phyloP scores from a whole-genome alignment of 371 early-diverging fungal genomes.

The Saksenaea vasiformis region DNA sequence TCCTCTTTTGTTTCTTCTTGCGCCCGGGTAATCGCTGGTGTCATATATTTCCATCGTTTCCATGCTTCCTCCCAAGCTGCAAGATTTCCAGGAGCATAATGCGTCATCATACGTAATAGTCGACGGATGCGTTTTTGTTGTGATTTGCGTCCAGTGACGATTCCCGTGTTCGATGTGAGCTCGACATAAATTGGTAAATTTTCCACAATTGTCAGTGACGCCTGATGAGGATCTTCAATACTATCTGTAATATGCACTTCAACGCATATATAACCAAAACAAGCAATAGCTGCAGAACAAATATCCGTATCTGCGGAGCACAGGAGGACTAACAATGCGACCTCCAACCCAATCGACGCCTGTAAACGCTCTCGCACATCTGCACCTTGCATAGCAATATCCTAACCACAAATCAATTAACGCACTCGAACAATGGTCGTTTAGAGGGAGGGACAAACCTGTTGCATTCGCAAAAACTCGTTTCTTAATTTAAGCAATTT shows the following conservation, averaged over 20 bases:
- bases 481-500: slow-evolving; percentile 67
- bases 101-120: slow-evolving; percentile 61
- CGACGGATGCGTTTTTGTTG: slow-evolving; percentile 76
- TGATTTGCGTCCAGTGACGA: slow-evolving; percentile 65
- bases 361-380: slow-evolving; percentile 67
- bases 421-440: neutral
- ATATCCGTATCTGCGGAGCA: slow-evolving; percentile 73
- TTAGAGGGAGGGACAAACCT: slow-evolving; percentile 40
- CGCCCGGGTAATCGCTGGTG: slow-evolving; percentile 48
- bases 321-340: slow-evolving; percentile 68
- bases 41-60: slow-evolving; percentile 66
- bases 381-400: slow-evolving; percentile 44
- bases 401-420: slow-evolving; percentile 25
- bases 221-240: slow-evolving; percentile 37
- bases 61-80: slow-evolving; percentile 86
- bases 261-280: slow-evolving; percentile 58
- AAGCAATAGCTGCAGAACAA: slow-evolving; percentile 51
- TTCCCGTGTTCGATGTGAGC: slow-evolving; percentile 40
- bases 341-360: slow-evolving; percentile 71
- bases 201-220: slow-evolving; percentile 63
- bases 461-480: slow-evolving; percentile 62
- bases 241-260: slow-evolving; percentile 50
- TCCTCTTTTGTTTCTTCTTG: slow-evolving; percentile 39
- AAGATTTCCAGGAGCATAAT: slow-evolving; percentile 72
- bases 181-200: slow-evolving; percentile 71